phyloP scores from a whole-genome alignment of 2,329 filamentous ascomycete genomes.

The Oidium heveae region DNA sequence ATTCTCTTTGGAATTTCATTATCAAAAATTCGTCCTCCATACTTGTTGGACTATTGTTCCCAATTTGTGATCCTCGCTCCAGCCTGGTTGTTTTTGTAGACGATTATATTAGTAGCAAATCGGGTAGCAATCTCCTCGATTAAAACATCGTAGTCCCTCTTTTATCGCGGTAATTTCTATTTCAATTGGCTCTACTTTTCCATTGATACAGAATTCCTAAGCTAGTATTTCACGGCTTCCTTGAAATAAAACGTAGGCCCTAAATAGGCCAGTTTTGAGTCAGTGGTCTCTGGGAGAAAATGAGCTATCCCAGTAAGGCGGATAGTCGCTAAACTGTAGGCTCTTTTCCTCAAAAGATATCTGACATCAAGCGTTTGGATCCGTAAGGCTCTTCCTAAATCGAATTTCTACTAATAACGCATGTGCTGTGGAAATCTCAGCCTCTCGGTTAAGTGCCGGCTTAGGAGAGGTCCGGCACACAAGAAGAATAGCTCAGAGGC shows the following conservation, averaged over 20 bases:
- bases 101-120: neutral
- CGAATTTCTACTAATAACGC: neutral
- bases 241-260: neutral
- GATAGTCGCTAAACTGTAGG: neutral
- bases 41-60: neutral
- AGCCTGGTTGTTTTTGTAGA: neutral
- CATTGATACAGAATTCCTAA: neutral
- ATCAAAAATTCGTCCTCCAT: neutral
- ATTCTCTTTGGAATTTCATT: neutral
- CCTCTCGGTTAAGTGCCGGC: neutral
- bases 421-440: neutral
- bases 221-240: neutral
- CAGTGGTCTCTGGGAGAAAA: neutral
- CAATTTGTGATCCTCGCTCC: neutral
- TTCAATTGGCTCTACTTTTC: no score
- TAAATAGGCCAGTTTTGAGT: neutral
- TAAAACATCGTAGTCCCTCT: neutral
- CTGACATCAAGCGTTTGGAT: neutral
- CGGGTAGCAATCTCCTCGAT: neutral
- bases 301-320: neutral
- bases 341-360: no score
- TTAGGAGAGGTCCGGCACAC: neutral
- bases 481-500: neutral
- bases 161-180: neutral
- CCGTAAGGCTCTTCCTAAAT: neutral